Evolutionary conservation across 2,329 filamentous ascomycete species (phyloP).

Genomic region (Neoarthrinium moseri): DNA sequence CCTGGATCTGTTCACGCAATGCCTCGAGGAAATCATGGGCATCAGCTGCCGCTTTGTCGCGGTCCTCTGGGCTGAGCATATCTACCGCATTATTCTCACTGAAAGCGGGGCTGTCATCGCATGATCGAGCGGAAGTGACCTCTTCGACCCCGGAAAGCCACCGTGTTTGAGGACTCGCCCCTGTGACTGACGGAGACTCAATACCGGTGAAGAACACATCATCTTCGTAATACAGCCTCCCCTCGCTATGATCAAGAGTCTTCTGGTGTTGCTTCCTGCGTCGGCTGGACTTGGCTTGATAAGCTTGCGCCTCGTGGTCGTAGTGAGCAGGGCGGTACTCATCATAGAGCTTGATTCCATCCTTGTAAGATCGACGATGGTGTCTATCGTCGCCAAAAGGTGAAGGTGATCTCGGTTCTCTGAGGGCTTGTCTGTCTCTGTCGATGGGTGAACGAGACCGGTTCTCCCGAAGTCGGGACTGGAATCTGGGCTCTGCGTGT

Average conservation of each 20-base stretch:
- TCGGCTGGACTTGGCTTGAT: not conserved
- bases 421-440: no score
- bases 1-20: slow-evolving; percentile 2
- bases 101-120: not conserved
- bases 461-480: not conserved
- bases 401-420: no score
- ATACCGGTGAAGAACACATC: slow-evolving; percentile 3
- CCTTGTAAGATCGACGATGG: no score
- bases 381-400: not conserved
- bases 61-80: not conserved
- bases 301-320: not conserved
- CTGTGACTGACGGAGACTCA: not conserved
- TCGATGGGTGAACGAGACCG: not conserved
- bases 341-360: not conserved
- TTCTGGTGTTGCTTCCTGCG: not conserved
- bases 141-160: not conserved
- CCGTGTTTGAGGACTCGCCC: not conserved
- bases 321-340: not conserved
- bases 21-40: slow-evolving; percentile 7
- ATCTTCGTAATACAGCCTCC: slow-evolving; percentile 10
- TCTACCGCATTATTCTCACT: not conserved
- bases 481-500: no score
- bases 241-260: not conserved
- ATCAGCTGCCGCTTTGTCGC: slow-evolving; percentile 1
- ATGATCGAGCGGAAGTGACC: not conserved